A percentile compares a stretch with the other conserved stretches of the same genome.
These are phyloP conservation scores for Chlorella sp. DNA, from an alignment of 139 green algal genomes.

Conservation along the genomic window DNA sequence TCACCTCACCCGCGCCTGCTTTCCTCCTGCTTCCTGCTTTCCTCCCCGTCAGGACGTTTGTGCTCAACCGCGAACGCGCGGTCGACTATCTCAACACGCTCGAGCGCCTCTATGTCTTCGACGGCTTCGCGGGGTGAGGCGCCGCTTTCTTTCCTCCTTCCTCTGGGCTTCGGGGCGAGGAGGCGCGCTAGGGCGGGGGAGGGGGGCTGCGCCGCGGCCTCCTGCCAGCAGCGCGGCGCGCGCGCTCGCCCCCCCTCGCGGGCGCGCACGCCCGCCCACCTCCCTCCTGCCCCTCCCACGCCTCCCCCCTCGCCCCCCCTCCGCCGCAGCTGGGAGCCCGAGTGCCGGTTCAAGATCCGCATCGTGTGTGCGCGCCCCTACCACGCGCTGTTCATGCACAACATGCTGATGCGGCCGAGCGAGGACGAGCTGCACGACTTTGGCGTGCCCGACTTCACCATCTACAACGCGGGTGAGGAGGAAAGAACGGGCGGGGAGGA, in stretches of 20 bases:
- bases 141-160: too few relatives aligned
- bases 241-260: too few relatives aligned
- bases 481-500: too few relatives aligned
- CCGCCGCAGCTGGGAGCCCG: slow-evolving; percentile 81
- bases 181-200: too few relatives aligned
- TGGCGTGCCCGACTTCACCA: slow-evolving; percentile 91
- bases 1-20: background rate
- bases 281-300: too few relatives aligned
- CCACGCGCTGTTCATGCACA: slow-evolving; percentile 98
- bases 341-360: slow-evolving; percentile 76
- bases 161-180: too few relatives aligned
- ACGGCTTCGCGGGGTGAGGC: slow-evolving; percentile 80
- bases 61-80: slow-evolving; percentile 83
- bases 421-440: slow-evolving; percentile 81
- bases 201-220: too few relatives aligned
- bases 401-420: slow-evolving; percentile 93
- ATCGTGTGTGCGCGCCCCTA: slow-evolving; percentile 90
- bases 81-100: slow-evolving; percentile 93
- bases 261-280: too few relatives aligned
- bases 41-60: slow-evolving; percentile 70
- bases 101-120: slow-evolving; percentile 78
- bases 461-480: too few relatives aligned
- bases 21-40: too few relatives aligned
- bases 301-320: too few relatives aligned
- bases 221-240: too few relatives aligned